Percentiles rank a stretch among this genome's conserved stretches.
Evolutionary conservation across 2,329 filamentous ascomycete species (phyloP).

Genomic region (Metarhizium album): DNA sequence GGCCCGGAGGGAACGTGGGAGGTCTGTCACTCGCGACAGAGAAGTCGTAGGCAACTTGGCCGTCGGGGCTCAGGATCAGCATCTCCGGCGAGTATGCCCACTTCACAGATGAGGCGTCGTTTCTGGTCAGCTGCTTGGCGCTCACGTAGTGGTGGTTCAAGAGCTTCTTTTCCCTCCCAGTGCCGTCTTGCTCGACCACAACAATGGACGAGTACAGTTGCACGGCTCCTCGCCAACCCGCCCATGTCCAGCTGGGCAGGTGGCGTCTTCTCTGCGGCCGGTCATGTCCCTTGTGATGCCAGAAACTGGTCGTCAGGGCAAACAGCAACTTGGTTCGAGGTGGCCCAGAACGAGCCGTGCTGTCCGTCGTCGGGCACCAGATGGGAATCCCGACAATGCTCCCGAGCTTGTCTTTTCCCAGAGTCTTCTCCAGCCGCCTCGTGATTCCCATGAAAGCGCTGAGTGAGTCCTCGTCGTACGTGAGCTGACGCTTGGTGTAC

Average conservation of each 20-base stretch:
- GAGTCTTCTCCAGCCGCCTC: constrained; percentile 19
- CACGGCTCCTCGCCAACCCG: constrained; percentile 24
- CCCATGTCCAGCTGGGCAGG: constrained; percentile 27
- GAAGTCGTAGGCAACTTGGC: constrained; percentile 23
- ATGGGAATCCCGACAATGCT: constrained; percentile 22
- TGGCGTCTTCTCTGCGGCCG: constrained; percentile 18
- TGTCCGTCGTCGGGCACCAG: constrained; percentile 14
- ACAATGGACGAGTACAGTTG: constrained; percentile 23
- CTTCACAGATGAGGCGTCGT: constrained; percentile 18
- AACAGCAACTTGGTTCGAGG: constrained; percentile 22
- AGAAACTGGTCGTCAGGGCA: constrained; percentile 24
- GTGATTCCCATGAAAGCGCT: constrained; percentile 21
- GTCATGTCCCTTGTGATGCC: constrained; percentile 21
- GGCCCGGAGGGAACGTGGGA: constrained; percentile 15
- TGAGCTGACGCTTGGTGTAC: constrained; percentile 20
- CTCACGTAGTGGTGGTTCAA: constrained; percentile 25
- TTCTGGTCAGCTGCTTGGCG: constrained; percentile 23
- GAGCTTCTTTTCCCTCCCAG: constrained; percentile 18
- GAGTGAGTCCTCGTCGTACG: constrained; percentile 22
- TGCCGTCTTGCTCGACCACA: constrained; percentile 20
- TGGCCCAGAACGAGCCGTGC: constrained; percentile 9
- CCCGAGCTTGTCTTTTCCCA: constrained; percentile 19
- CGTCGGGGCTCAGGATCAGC: constrained; percentile 17
- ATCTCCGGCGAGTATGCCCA: constrained; percentile 26
- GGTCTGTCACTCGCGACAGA: constrained; percentile 7